Conservation (phyloP, 345 rosid species). For the Moricandia moricandioides region DNA sequence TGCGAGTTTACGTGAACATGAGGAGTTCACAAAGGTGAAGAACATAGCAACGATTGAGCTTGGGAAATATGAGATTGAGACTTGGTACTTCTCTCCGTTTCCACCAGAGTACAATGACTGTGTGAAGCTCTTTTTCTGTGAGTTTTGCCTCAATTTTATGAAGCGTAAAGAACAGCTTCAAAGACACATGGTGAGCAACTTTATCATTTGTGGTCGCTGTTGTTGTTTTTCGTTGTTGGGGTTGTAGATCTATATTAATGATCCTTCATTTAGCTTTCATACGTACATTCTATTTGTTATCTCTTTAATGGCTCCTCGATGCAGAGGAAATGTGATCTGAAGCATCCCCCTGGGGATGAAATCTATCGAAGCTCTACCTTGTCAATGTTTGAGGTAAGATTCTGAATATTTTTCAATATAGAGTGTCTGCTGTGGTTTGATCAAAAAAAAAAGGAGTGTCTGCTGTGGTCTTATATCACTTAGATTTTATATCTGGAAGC, state of each 20-base stretch:
- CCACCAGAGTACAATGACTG: conserved; percentile 97
- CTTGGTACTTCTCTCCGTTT: conserved; percentile 99
- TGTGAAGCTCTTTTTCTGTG: conserved; percentile 94
- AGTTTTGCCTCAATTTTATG: conserved; percentile 97
- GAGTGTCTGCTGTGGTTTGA: not conserved
- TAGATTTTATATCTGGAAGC: not conserved
- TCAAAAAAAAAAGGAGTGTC: too few relatives aligned
- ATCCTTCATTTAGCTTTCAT: not conserved
- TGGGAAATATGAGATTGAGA: conserved; percentile 98
- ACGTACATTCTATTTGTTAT: too few relatives aligned
- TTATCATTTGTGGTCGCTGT: not conserved
- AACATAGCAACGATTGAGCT: conserved; percentile 97
- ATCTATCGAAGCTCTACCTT: conserved; percentile 93
- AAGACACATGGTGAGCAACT: conserved; percentile 86
- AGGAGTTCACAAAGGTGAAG: conserved; percentile 97
- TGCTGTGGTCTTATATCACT: not conserved
- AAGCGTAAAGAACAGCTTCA: conserved; percentile 99
- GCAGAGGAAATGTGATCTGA: conserved; percentile 93
- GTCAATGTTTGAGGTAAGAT: conserved; percentile 96
- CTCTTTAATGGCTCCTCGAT: conserved; percentile 2
- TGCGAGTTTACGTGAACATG: conserved; percentile 98
- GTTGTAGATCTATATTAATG: too few relatives aligned
- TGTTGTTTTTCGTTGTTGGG: too few relatives aligned
- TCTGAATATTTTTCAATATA: not conserved
- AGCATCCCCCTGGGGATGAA: conserved; percentile 99